phyloP scores from a whole-genome alignment of 768 basidiomycete species.

The Tephrocybe rancida region DNA sequence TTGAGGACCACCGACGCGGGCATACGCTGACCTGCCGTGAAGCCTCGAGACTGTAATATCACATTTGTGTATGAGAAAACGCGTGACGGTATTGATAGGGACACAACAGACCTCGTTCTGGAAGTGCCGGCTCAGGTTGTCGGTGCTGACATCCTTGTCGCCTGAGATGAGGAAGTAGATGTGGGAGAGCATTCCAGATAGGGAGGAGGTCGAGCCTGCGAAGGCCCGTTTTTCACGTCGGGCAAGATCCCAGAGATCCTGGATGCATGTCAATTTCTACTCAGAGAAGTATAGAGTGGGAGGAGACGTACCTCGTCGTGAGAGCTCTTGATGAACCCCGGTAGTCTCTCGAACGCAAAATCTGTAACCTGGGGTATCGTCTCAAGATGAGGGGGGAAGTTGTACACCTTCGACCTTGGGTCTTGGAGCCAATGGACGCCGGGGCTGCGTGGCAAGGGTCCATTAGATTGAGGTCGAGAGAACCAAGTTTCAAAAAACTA shows the following conservation, averaged over 20 bases:
- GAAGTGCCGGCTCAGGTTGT: slow-evolving; percentile 63
- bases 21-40: slow-evolving; percentile 79
- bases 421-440: slow-evolving; percentile 91
- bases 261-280: neutral
- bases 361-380: slow-evolving; percentile 74
- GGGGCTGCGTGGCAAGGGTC: slow-evolving; percentile 54
- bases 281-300: neutral
- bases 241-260: slow-evolving; percentile 73
- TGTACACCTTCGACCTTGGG: slow-evolving; percentile 82
- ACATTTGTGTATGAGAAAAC: neutral
- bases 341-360: slow-evolving; percentile 82
- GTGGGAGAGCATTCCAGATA: slow-evolving; percentile 82
- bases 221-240: slow-evolving; percentile 60
- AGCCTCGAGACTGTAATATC: slow-evolving; percentile 27
- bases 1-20: slow-evolving; percentile 72
- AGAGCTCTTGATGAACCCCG: slow-evolving; percentile 78
- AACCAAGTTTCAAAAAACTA: neutral
- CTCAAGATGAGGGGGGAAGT: slow-evolving; percentile 76
- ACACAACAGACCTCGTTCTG: slow-evolving; percentile 49
- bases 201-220: slow-evolving; percentile 87
- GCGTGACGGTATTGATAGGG: neutral
- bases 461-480: too few relatives aligned
- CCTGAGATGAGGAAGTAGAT: slow-evolving; percentile 87
- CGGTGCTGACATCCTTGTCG: slow-evolving; percentile 64
- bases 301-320: slow-evolving; percentile 58